These are phyloP conservation scores for Quillaja saponaria DNA, from an alignment of 306 rosid species.

Conservation along the genomic window DNA sequence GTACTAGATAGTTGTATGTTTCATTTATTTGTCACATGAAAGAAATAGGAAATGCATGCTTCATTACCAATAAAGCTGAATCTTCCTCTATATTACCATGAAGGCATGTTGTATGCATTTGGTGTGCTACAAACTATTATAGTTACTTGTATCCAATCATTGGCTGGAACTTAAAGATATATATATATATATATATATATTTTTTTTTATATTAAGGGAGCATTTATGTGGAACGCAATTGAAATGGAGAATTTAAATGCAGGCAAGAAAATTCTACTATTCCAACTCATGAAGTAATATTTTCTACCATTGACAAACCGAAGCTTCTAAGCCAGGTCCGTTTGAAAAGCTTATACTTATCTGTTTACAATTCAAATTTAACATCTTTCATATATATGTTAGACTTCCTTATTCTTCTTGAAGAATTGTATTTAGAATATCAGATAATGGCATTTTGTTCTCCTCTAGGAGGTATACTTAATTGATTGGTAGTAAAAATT, in stretches of 20 bases:
- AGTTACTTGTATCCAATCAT: conserved; percentile 19
- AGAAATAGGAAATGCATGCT: background rate
- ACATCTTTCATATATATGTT: background rate
- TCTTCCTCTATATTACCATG: background rate
- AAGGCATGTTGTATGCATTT: conserved; percentile 10
- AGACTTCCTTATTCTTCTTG: too few relatives aligned
- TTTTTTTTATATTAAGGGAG: conserved; percentile 22
- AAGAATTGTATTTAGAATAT: too few relatives aligned
- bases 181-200: conserved; percentile 10
- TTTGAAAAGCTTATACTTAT: conserved; percentile 13
- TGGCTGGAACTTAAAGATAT: background rate
- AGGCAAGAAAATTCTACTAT: conserved; percentile 59
- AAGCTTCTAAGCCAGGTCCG: conserved; percentile 98
- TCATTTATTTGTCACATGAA: background rate
- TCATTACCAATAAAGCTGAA: background rate
- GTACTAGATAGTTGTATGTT: background rate
- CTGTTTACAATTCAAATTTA: conserved; percentile 12
- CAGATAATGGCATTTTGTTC: too few relatives aligned
- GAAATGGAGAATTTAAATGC: conserved; percentile 42
- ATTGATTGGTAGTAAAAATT: conserved; percentile 13
- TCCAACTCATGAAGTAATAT: conserved; percentile 84
- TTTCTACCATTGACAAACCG: conserved; percentile 90
- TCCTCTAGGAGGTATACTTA: conserved; percentile 9
- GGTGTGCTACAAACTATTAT: conserved; percentile 11
- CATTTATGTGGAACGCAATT: conserved; percentile 24